Conservation (phyloP, 306 rosid species). For the Pachyrhizus erosus region DNA sequence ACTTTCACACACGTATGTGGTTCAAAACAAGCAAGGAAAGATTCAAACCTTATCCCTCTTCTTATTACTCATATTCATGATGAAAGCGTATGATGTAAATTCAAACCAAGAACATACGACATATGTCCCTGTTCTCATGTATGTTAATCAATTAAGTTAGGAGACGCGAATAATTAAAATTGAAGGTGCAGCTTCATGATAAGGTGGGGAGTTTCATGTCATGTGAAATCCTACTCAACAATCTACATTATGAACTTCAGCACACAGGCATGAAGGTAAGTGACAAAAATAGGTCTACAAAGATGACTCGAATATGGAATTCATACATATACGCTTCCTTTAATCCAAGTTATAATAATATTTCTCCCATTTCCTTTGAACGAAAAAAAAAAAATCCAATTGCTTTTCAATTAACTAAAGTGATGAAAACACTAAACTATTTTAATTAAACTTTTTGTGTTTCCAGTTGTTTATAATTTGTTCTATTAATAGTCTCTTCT, state of each 20-base stretch:
- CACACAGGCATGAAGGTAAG: not conserved
- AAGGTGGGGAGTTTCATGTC: not conserved
- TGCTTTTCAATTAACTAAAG: not conserved
- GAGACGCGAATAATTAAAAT: not conserved
- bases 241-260: not conserved
- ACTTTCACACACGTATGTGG: conserved; percentile 27
- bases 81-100: not conserved
- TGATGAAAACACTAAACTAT: not conserved
- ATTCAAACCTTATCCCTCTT: conserved; percentile 17
- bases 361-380: not conserved
- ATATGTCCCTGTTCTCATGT: not conserved
- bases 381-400: not conserved
- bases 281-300: not conserved
- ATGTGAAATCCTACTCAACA: not conserved
- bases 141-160: not conserved
- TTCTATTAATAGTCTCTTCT: no score
- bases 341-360: not conserved
- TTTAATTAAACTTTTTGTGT: not conserved
- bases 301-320: not conserved
- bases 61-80: not conserved
- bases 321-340: not conserved
- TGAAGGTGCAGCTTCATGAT: not conserved
- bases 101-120: not conserved
- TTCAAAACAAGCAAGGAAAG: not conserved
- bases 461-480: not conserved